phyloP scores from a whole-genome alignment of 2,329 filamentous ascomycete species.

The Magnaporthales sp. region DNA sequence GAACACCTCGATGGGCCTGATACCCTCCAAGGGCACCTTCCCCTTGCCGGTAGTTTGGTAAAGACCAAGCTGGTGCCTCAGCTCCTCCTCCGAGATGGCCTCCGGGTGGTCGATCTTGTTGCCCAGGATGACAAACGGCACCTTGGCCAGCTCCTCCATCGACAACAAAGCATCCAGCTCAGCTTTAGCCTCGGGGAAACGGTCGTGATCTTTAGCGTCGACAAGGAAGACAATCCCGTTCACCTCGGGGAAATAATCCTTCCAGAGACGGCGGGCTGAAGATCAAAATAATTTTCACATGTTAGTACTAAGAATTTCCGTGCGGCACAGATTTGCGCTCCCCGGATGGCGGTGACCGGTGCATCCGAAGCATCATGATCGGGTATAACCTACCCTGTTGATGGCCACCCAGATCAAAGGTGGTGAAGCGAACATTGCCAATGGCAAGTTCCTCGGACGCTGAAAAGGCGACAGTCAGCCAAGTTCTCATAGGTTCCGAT shows the following conservation, averaged over 20 bases:
- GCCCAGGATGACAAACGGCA: constrained; percentile 90
- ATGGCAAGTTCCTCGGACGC: constrained; percentile 89
- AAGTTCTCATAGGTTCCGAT: constrained; percentile 8
- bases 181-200: constrained; percentile 87
- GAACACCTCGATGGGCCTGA: constrained; percentile 92
- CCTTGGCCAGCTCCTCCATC: constrained; percentile 95
- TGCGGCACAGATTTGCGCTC: not conserved
- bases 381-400: constrained; percentile 60
- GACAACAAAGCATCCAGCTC: constrained; percentile 91
- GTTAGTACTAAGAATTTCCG: not conserved
- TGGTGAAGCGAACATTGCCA: constrained; percentile 89
- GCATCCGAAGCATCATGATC: not conserved
- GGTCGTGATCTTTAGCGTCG: constrained; percentile 94
- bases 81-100: constrained; percentile 90
- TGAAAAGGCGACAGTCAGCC: constrained; percentile 23
- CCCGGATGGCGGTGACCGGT: not conserved
- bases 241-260: constrained; percentile 94
- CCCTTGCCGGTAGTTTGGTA: constrained; percentile 97
- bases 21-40: constrained; percentile 81
- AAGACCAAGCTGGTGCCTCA: constrained; percentile 82
- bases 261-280: constrained; percentile 83
- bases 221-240: constrained; percentile 96
- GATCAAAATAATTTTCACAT: not conserved
- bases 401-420: constrained; percentile 88
- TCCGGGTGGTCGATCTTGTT: constrained; percentile 99